Evolutionary conservation across 1,139 yeast genomes (phyloP), one percentile per base, ranked within the genome.

Genomic region (Scheffersomyces illinoinensis): DNA sequence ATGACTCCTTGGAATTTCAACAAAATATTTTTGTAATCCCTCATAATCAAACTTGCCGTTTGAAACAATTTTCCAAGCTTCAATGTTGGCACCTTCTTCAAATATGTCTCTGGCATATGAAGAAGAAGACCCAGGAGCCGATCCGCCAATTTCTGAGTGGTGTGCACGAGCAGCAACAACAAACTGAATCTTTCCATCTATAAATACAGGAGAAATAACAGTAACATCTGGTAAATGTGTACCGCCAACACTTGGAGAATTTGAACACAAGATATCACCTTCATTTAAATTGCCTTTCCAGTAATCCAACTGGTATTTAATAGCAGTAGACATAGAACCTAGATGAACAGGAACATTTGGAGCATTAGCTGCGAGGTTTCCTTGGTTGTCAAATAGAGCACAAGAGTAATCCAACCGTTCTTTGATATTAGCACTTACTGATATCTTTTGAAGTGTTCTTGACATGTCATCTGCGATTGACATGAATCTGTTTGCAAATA

Each of bases 131-230:
- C 91, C 91, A 1, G 91, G 89, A 23, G 85, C 73, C 54, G 85
- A 75, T 47, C 91, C 90, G 50, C 91, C 91, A 65, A 87, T 86
- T 66, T 87, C 91, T 5, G 90, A 84, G 66, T 87, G 90, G 67
- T 87, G 91, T 10, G 90, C 91, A 53, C 91, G 75, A 3, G 89
- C 79, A 1, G 91, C 91, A 43, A 85, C 87, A 74, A 84, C 85
- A 63, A 87, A 87, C 52, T 84, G 81, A 50, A 86, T 81, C 39
- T 71, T 71, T 8, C 75, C 76, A 52, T 72, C 71, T 46, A 70
- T 69, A 50, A 63, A 67, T 14, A 65, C 68, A 12, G 69, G 70
- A 4, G 68, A 64, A 39, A 66, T 58, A 47, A 67, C 57, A n/a
- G 71, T 68, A 12, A 68, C 62, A 56, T 68, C 71, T 17, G 71